Percentiles rank a stretch among this genome's conserved stretches.
phyloP scores from a whole-genome alignment of 1,139 yeast species.

The Saccharomycopsis phalli region DNA sequence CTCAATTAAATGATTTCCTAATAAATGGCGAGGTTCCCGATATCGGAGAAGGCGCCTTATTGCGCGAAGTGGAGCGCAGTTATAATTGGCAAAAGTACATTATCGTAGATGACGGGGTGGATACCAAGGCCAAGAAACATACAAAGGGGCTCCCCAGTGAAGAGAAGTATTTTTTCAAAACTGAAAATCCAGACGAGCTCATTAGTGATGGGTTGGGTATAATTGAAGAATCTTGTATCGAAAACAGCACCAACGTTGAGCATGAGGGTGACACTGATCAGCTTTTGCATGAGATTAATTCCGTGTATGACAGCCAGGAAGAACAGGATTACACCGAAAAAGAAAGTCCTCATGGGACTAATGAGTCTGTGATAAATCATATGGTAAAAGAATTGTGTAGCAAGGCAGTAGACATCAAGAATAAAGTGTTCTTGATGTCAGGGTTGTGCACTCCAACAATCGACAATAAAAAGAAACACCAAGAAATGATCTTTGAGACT shows the following conservation, averaged over 20 bases:
- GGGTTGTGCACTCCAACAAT: conserved; percentile 6
- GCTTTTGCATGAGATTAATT: conserved; percentile 1
- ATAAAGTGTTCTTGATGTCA: conserved; percentile 3
- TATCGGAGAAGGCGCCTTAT: conserved; percentile 8
- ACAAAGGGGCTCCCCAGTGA: neutral
- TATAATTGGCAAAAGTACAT: conserved; percentile 15
- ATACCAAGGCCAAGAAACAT: too few species aligned
- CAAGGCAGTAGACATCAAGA: neutral
- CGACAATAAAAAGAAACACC: neutral
- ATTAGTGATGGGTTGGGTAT: too few species aligned
- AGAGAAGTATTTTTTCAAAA: too few species aligned
- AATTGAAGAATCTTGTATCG: too few species aligned
- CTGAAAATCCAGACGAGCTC: too few species aligned
- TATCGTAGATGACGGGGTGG: neutral
- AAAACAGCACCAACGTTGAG: too few species aligned
- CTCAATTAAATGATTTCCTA: conserved; percentile 13
- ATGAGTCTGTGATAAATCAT: neutral
- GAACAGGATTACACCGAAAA: conserved; percentile 1
- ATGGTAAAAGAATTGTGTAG: neutral
- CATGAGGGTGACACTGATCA: too few species aligned
- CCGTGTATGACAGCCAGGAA: conserved; percentile 4
- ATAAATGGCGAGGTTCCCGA: conserved; percentile 11
- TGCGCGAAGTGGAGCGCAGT: conserved; percentile 15
- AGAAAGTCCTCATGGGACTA: neutral
- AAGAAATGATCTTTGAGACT: neutral